A percentile compares a stretch with the other conserved stretches of the same genome.
Evolutionary conservation across 2,329 filamentous ascomycete genomes (phyloP).

Genomic region (Botrytis tulipae): DNA sequence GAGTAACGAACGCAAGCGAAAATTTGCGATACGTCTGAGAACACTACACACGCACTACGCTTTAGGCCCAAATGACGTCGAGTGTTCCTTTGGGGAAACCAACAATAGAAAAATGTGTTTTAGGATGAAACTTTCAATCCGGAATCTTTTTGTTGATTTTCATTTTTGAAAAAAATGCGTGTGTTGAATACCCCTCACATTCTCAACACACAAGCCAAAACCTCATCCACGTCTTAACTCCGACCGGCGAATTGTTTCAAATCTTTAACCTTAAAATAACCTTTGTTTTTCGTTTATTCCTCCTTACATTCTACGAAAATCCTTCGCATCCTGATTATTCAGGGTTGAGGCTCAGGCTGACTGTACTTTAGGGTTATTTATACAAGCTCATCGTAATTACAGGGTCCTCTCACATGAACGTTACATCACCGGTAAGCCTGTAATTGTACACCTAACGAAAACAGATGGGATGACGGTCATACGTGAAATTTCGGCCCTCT

Average conservation of each 20-base stretch:
- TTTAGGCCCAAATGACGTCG: too few relatives aligned
- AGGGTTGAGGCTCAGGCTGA: background rate
- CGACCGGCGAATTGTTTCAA: background rate
- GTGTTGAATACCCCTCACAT: background rate
- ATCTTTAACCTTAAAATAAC: background rate
- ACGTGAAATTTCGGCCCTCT: background rate
- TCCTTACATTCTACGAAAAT: background rate
- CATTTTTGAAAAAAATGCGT: background rate
- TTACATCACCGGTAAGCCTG: background rate
- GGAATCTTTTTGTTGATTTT: background rate
- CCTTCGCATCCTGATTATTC: background rate
- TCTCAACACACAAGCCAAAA: too few relatives aligned
- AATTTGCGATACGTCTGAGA: background rate
- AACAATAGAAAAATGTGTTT: too few relatives aligned
- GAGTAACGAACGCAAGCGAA: background rate
- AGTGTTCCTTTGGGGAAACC: too few relatives aligned
- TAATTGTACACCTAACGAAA: background rate
- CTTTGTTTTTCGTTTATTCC: background rate
- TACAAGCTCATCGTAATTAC: background rate
- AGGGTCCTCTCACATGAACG: background rate
- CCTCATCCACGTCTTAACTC: too few relatives aligned
- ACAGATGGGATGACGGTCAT: background rate
- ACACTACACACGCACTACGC: too few relatives aligned
- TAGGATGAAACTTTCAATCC: background rate
- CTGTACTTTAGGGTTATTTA: background rate